These are phyloP conservation scores for Teratosphaeria epicoccoides DNA, from an alignment of 2,329 filamentous ascomycete genomes.

Conservation along the genomic window DNA sequence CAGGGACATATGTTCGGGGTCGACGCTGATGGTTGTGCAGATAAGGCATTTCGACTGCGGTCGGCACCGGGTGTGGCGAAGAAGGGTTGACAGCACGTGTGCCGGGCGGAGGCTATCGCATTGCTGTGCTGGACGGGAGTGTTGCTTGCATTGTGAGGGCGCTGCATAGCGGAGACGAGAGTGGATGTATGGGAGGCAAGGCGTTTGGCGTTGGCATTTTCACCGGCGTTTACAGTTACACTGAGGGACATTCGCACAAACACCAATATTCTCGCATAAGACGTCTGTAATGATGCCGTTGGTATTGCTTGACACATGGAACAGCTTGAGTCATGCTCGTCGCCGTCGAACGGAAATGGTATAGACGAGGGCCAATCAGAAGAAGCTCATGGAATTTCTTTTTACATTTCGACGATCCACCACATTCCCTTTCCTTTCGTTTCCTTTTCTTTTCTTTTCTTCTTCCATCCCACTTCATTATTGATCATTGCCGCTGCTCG, in stretches of 20 bases:
- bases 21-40: conserved; percentile 18
- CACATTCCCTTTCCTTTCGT: too few relatives aligned
- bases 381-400: not conserved
- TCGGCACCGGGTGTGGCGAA: conserved; percentile 27
- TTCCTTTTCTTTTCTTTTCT: too few relatives aligned
- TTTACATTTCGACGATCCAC: too few relatives aligned
- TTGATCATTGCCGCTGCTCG: too few relatives aligned
- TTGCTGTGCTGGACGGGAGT: not conserved
- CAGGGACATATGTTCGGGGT: too few relatives aligned
- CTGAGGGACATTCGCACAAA: too few relatives aligned
- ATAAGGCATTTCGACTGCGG: conserved; percentile 38
- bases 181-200: not conserved
- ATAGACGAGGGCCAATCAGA: not conserved
- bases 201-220: not conserved
- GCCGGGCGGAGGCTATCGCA: not conserved
- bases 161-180: not conserved
- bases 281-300: too few relatives aligned
- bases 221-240: too few relatives aligned
- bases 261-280: too few relatives aligned
- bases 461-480: not conserved
- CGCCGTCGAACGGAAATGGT: not conserved
- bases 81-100: conserved; percentile 5
- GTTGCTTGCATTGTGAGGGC: not conserved
- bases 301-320: too few relatives aligned
- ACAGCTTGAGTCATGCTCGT: too few relatives aligned